phyloP scores from a whole-genome alignment of 139 green algal genomes.

The Chlorokybus atmophyticus region DNA sequence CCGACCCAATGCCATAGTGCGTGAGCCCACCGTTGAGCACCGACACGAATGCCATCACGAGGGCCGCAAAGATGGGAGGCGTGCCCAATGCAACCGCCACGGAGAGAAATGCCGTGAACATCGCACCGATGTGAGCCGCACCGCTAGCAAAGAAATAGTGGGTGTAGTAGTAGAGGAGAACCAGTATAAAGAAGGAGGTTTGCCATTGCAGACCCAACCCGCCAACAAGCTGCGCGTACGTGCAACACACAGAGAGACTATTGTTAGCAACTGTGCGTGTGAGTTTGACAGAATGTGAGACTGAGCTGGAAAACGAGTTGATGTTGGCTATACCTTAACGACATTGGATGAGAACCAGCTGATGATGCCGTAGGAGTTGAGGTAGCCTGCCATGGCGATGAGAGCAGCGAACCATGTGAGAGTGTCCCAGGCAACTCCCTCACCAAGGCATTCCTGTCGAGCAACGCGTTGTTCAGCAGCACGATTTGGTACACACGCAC shows the following conservation, averaged over 20 bases:
- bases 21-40: slow-evolving; percentile 99
- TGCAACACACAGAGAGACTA: slow-evolving; percentile 10
- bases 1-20: slow-evolving; percentile 97
- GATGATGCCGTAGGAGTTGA: slow-evolving; percentile 98
- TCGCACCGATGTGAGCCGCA: slow-evolving; percentile 97
- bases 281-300: background rate
- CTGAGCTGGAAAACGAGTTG: background rate
- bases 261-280: background rate
- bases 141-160: slow-evolving; percentile 98
- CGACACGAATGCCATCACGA: slow-evolving; percentile 51
- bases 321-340: no score
- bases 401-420: slow-evolving; percentile 97
- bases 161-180: slow-evolving; percentile 95
- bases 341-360: slow-evolving; percentile 79
- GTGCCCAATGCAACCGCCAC: slow-evolving; percentile 79
- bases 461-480: no score
- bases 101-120: slow-evolving; percentile 98
- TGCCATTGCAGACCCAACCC: slow-evolving; percentile 86
- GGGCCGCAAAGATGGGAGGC: slow-evolving; percentile 58
- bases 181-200: slow-evolving; percentile 76
- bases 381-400: slow-evolving; percentile 93
- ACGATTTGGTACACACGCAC: no score
- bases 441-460: slow-evolving; percentile 43
- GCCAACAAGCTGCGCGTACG: slow-evolving; percentile 59
- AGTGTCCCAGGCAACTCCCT: slow-evolving; percentile 85